A percentile compares a stretch with the other conserved stretches of the same genome.
Evolutionary conservation across 257 asterid genomes (phyloP).

Genomic region (Penstemon eatonii): DNA sequence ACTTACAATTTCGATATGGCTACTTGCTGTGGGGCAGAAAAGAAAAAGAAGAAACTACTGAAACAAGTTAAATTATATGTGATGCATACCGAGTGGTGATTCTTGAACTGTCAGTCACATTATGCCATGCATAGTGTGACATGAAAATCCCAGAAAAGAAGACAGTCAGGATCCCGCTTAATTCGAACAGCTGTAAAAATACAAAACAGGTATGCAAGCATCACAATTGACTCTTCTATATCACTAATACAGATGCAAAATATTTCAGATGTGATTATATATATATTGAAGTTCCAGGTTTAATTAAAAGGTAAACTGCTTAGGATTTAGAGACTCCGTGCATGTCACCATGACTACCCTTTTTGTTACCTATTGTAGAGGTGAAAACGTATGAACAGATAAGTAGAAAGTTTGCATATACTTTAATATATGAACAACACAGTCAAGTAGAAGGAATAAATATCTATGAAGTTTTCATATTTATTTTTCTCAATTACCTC

Average conservation of each 20-base stretch:
- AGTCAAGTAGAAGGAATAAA: not conserved
- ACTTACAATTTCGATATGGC: not conserved
- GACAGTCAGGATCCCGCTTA: slow-evolving; percentile 91
- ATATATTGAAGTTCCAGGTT: too few relatives aligned
- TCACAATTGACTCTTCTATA: not conserved
- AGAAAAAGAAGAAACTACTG: too few relatives aligned
- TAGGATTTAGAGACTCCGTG: slow-evolving; percentile 1
- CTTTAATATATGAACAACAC: not conserved
- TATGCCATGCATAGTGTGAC: slow-evolving; percentile 98
- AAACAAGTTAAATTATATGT: not conserved
- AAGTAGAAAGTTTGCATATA: too few relatives aligned
- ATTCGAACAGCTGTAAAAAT: slow-evolving; percentile 49
- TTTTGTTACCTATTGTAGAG: too few relatives aligned
- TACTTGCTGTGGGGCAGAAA: too few relatives aligned
- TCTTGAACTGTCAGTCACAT: slow-evolving; percentile 79
- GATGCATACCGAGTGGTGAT: slow-evolving; percentile 64
- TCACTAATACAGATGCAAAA: not conserved
- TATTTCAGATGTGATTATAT: not conserved
- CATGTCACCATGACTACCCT: not conserved
- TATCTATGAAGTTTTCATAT: slow-evolving; percentile 10
- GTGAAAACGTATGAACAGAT: too few relatives aligned
- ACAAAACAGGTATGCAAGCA: slow-evolving; percentile 12
- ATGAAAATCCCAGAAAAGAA: slow-evolving; percentile 84
- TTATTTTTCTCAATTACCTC: slow-evolving; percentile 54
- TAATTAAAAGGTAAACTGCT: not conserved